These are phyloP conservation scores for Tetrapisispora iriomotensis DNA, from an alignment of 805 yeast genomes.

Conservation along the genomic window DNA sequence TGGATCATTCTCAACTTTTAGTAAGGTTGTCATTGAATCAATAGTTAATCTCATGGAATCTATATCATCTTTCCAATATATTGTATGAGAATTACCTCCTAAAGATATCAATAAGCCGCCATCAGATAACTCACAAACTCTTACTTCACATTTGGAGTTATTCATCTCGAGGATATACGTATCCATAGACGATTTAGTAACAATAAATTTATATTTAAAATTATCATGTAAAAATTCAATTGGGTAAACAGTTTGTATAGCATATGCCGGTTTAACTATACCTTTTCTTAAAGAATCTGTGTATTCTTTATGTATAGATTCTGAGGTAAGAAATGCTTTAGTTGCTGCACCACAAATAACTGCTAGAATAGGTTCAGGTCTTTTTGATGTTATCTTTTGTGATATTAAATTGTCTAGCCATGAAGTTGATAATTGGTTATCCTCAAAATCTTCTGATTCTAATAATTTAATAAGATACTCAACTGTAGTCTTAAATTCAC, in stretches of 20 bases:
- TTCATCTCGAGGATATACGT: slow-evolving; percentile 82
- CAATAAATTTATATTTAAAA: slow-evolving; percentile 84
- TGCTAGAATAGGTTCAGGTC: slow-evolving; percentile 87
- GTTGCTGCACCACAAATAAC: slow-evolving; percentile 96
- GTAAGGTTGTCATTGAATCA: slow-evolving; percentile 86
- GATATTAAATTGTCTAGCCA: slow-evolving; percentile 97
- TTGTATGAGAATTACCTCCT: slow-evolving; percentile 88
- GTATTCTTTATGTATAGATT: slow-evolving; percentile 59
- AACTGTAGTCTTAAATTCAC: slow-evolving; percentile 97
- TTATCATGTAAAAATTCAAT: slow-evolving; percentile 95
- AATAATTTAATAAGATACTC: slow-evolving; percentile 90
- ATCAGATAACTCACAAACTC: slow-evolving; percentile 81
- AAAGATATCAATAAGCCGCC: slow-evolving; percentile 85
- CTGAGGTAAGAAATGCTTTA: slow-evolving; percentile 74
- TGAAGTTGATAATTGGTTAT: slow-evolving; percentile 93
- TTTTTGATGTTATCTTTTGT: slow-evolving; percentile 88
- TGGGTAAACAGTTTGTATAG: slow-evolving; percentile 79
- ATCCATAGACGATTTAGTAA: slow-evolving; percentile 82
- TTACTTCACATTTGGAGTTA: slow-evolving; percentile 82
- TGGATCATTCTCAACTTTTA: slow-evolving; percentile 95
- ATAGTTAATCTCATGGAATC: slow-evolving; percentile 90
- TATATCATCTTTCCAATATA: slow-evolving; percentile 97
- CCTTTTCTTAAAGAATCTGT: slow-evolving; percentile 77
- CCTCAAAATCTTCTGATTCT: slow-evolving; percentile 94
- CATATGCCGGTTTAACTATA: slow-evolving; percentile 78